Base-by-base conservation (phyloP, 2,329 filamentous ascomycete species). In the Calcarisporium arbuscula region DNA sequence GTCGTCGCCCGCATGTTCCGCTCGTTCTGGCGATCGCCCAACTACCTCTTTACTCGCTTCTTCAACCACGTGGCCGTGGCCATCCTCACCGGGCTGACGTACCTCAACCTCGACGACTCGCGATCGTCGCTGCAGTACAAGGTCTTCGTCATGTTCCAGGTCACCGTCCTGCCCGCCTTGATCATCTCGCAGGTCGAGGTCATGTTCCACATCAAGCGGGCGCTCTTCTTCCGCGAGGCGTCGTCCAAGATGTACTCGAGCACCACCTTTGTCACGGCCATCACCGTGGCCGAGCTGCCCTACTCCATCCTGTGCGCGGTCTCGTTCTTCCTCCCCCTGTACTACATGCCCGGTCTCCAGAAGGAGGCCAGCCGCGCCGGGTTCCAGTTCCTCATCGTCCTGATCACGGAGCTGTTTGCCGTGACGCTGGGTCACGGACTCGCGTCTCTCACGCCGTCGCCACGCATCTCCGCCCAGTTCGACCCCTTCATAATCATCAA, bases 111-210 rank as follows among this genome's bases (percentile, higher is more conserved):
- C 8, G 80, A 90, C 52, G 62, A 88, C 50, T 87, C 82, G 3
- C 75, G 82, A 8, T 65, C 80, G 2, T 85, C 82, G 2, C 70
- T 95, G 5, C 88, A 95, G 58, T 85, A 92, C 65, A 80, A 82
- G 40, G 74, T 95, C 42, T 95, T 95, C 59, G 77, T 90, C 58
- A 85, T 92, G 57, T 95, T 95, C 74, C 86, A 94, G 56, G 77
- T 88, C 33, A 87, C 85, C 0, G 84, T 94, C 16, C 70, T 95
- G 18, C 86, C 87, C 0, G 84, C 85, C 2, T 68, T 94, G 19
- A 86, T 94, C 56, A 77, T 94, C 37, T 78, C 80, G 1, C 86
- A 94, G 52, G 82, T 94, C 35, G 83, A 94, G 58, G 53, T 63
- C 26, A 89, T 88, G 64, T 94, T 85, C 57, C 81, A 88, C 52